Percentiles rank a stretch among this genome's conserved stretches.
Conservation (phyloP, 306 rosid species). For the Acacia acuminata region DNA sequence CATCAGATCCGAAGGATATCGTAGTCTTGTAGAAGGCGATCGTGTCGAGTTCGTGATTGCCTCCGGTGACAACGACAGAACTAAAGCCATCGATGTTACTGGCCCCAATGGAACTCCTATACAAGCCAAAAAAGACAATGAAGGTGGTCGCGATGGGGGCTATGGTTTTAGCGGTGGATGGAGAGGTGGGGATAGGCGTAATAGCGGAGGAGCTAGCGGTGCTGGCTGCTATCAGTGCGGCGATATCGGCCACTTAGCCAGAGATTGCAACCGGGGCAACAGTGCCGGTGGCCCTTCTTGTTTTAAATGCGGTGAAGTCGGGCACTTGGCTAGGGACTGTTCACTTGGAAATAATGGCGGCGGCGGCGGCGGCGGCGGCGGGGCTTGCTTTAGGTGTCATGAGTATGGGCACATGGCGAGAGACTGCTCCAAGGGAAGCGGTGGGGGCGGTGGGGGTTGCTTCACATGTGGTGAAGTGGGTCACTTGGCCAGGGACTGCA, state of each 20-base stretch:
- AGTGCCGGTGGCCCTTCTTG: conserved; percentile 42
- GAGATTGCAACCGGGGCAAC: conserved; percentile 45
- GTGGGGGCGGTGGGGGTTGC: conserved; percentile 37
- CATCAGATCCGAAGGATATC: conserved; percentile 66
- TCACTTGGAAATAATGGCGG: conserved; percentile 27
- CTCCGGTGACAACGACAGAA: conserved; percentile 48
- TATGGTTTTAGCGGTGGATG: conserved; percentile 41
- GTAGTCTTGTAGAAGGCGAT: conserved; percentile 57
- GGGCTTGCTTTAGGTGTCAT: conserved; percentile 47
- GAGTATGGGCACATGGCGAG: conserved; percentile 53
- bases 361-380: conserved; percentile 27
- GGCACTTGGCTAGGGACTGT: conserved; percentile 68
- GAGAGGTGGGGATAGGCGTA: conserved; percentile 64
- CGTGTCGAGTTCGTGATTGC: conserved; percentile 59
- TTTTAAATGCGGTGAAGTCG: conserved; percentile 52
- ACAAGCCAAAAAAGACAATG: conserved; percentile 36
- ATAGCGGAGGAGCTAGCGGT: conserved; percentile 46
- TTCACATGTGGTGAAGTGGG: conserved; percentile 53
- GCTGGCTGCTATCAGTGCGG: conserved; percentile 61
- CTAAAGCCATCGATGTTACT: conserved; percentile 68
- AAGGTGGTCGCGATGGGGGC: conserved; percentile 40
- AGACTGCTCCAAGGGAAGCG: conserved; percentile 30
- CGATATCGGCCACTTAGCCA: conserved; percentile 56
- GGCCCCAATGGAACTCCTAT: conserved; percentile 54
- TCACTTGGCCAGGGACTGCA: conserved; percentile 62